Evolutionary conservation across 176 grass and related monocot genomes (phyloP).

Genomic region (Oryza meridionalis): DNA sequence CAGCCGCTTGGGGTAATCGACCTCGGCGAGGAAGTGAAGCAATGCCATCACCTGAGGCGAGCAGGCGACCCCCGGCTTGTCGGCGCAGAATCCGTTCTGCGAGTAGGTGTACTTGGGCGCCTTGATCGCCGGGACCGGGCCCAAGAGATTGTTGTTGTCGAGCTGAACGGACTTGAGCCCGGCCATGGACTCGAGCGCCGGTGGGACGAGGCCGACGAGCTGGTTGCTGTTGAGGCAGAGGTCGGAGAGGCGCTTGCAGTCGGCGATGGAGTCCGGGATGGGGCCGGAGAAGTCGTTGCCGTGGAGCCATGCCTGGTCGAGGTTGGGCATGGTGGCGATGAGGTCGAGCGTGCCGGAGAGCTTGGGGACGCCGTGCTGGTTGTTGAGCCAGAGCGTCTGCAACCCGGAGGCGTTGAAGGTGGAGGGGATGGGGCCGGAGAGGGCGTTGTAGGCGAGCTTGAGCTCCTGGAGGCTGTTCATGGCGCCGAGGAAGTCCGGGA

Average conservation of each 20-base stretch:
- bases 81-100: constrained; percentile 64
- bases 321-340: constrained; percentile 49
- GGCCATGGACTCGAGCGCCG: constrained; percentile 40
- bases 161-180: constrained; percentile 52
- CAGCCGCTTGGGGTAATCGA: constrained; percentile 44
- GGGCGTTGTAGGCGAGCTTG: constrained; percentile 71
- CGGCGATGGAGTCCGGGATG: constrained; percentile 58
- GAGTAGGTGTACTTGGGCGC: constrained; percentile 50
- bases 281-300: constrained; percentile 77
- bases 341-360: constrained; percentile 68
- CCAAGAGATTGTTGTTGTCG: constrained; percentile 80
- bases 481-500: constrained; percentile 55
- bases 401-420: constrained; percentile 43
- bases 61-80: constrained; percentile 46
- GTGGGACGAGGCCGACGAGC: constrained; percentile 72
- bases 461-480: constrained; percentile 57
- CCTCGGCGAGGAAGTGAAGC: constrained; percentile 55
- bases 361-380: constrained; percentile 46
- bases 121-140: constrained; percentile 60
- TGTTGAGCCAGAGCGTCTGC: constrained; percentile 87
- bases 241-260: constrained; percentile 38
- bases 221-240: constrained; percentile 73
- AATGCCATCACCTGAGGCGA: constrained; percentile 56
- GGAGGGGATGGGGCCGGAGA: constrained; percentile 57
- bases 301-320: constrained; percentile 79